Evolutionary conservation across 106 monocot genomes (phyloP), one percentile per base, ranked within the genome.

Genomic region (Posidonia australis): DNA sequence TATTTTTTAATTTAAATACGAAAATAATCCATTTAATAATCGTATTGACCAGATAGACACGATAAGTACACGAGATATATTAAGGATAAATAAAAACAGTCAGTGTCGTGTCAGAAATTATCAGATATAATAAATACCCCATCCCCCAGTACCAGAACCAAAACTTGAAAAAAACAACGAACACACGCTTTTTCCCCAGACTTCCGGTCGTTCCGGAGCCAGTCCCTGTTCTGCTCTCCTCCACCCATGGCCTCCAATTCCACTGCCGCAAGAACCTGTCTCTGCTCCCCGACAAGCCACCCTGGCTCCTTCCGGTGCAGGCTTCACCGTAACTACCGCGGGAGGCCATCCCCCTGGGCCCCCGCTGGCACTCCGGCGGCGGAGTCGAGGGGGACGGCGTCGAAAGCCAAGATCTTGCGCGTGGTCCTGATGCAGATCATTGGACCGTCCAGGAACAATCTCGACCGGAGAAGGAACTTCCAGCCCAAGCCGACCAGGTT

Each of bases 401-500:
- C 16, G 19, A 72, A 75, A 54, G 63, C 72, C 18, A 52, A 18
- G 47, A 46, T 58, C 11, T 62, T 73, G 65, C 71, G 64, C 24
- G 72, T 23, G n/a, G 27, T 83, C 10, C 65, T 83, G 63, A 46
- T 78, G 67, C 63, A 76, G 60, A 76, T 76, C 44, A 76, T 83
- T 26, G 44, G 70, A 5, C 76, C 76, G 2, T 72, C 72, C 24
- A 83, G 67, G 55, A 70, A 47, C 7, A 60, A 79, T 27, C 64
- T 52, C 16, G 27, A 44, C 26, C 43, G 71, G 45, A 63, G 62
- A 69, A 44, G 48, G 60, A 58, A 83, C 18, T 83, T 83, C 67
- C 68, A 69, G 67, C 79, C 83, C 3, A 76, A 29, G 51, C 71
- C 79, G 13, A 68, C 79, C 12, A 79, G 79, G 76, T 83, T 83